phyloP scores from a whole-genome alignment of 805 yeast species.

The Hanseniaspora jakobsenii region DNA sequence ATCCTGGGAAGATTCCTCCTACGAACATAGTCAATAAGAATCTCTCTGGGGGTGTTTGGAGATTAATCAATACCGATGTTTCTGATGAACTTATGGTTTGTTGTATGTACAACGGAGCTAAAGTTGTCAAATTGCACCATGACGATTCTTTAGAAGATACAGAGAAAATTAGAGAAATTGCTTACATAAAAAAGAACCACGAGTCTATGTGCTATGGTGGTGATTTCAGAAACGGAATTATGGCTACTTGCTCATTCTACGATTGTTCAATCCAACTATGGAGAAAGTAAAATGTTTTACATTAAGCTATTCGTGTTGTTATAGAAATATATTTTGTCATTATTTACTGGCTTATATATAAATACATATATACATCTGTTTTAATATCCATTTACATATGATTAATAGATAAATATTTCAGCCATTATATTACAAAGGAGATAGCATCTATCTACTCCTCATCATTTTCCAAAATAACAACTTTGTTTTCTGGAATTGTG shows the following conservation, averaged over 20 bases:
- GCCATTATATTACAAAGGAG: not conserved
- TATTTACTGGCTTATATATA: no score
- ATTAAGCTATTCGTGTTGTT: not conserved
- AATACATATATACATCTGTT: no score
- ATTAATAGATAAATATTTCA: not conserved
- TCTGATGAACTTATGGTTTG: conserved; percentile 52
- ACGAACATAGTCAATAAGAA: conserved; percentile 33
- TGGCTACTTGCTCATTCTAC: conserved; percentile 84
- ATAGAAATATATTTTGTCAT: no score
- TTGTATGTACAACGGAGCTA: conserved; percentile 93
- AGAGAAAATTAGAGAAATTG: conserved; percentile 18
- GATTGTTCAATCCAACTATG: conserved; percentile 74
- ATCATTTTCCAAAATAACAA: conserved; percentile 7
- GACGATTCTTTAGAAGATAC: conserved; percentile 27
- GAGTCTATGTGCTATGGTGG: conserved; percentile 94
- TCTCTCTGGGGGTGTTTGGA: conserved; percentile 93
- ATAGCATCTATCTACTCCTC: not conserved
- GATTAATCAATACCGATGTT: conserved; percentile 47
- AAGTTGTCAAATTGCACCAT: conserved; percentile 38
- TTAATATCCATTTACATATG: no score
- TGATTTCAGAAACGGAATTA: conserved; percentile 55
- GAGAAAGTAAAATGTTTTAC: conserved; percentile 25
- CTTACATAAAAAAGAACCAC: conserved; percentile 51
- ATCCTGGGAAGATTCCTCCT: conserved; percentile 43
- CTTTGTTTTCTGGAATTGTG: not conserved